Percentiles rank a stretch among this genome's conserved stretches.
Evolutionary conservation across 768 basidiomycete genomes (phyloP).

Genomic region (Suillus ampliporus): DNA sequence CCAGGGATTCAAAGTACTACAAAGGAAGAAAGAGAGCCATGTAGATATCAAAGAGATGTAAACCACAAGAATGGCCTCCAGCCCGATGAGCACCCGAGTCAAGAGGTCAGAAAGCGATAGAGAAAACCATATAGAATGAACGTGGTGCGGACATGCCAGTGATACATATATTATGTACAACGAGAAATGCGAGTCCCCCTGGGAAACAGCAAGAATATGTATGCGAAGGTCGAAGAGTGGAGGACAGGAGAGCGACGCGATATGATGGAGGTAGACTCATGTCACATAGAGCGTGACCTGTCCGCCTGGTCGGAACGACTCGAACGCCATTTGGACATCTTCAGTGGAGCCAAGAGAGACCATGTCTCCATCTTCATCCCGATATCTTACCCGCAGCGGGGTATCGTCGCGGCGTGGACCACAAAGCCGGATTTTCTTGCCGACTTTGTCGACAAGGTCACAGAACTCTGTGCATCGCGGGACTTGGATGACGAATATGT

Average conservation of each 20-base stretch:
- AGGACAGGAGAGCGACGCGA: slow-evolving; percentile 12
- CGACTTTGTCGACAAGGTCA: slow-evolving; percentile 88
- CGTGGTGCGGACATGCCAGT: slow-evolving; percentile 22
- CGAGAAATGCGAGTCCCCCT: slow-evolving; percentile 16
- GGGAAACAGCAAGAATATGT: slow-evolving; percentile 20
- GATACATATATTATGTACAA: slow-evolving; percentile 23
- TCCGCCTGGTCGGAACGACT: slow-evolving; percentile 77
- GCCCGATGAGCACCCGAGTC: slow-evolving; percentile 15
- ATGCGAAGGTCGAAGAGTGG: slow-evolving; percentile 12
- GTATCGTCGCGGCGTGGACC: slow-evolving; percentile 80
- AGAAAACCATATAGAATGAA: slow-evolving; percentile 29
- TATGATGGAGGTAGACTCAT: slow-evolving; percentile 41
- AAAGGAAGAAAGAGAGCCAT: slow-evolving; percentile 15
- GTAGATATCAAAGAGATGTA: slow-evolving; percentile 17
- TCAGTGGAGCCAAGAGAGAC: slow-evolving; percentile 88
- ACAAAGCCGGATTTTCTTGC: slow-evolving; percentile 91
- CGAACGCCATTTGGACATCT: slow-evolving; percentile 94
- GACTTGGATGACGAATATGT: slow-evolving; percentile 94
- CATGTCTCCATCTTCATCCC: slow-evolving; percentile 92
- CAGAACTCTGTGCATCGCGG: slow-evolving; percentile 77
- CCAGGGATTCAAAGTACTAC: slow-evolving; percentile 16
- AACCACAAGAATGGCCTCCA: slow-evolving; percentile 11
- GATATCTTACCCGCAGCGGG: slow-evolving; percentile 87
- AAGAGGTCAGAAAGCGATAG: slow-evolving; percentile 25
- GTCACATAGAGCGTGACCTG: slow-evolving; percentile 84